Conservation (phyloP, 768 basidiomycete genomes). For the Hericium coralloides region DNA sequence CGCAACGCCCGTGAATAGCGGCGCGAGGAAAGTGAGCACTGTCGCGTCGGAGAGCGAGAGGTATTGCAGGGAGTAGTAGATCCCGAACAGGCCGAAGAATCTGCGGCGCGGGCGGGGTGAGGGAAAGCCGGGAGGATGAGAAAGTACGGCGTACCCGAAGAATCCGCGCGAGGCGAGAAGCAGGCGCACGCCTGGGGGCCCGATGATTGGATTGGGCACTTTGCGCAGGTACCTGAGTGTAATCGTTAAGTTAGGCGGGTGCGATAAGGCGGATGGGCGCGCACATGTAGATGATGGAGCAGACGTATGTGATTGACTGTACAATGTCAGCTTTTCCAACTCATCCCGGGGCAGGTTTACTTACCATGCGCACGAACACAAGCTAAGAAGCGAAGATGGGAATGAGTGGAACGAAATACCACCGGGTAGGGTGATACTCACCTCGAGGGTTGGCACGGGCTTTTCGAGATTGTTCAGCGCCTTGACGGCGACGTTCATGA, state of each 20-base stretch:
- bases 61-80: constrained; percentile 67
- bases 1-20: constrained; percentile 52
- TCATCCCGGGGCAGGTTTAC: constrained; percentile 3
- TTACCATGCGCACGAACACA: constrained; percentile 51
- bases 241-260: not conserved
- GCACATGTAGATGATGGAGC: constrained; percentile 43
- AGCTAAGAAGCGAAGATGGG: constrained; percentile 24
- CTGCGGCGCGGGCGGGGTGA: constrained; percentile 23
- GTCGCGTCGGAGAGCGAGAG: constrained; percentile 74
- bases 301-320: constrained; percentile 44
- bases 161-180: constrained; percentile 52
- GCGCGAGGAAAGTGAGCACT: constrained; percentile 67
- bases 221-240: constrained; percentile 26
- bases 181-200: constrained; percentile 58
- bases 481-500: constrained; percentile 59
- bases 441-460: constrained; percentile 51
- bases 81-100: constrained; percentile 62
- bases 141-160: constrained; percentile 37
- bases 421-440: constrained; percentile 17
- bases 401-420: not conserved
- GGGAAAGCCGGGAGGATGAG: not conserved
- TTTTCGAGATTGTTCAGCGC: constrained; percentile 46
- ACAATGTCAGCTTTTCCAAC: not conserved
- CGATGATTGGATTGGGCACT: constrained; percentile 51
- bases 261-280: not conserved